These are phyloP conservation scores for Laetiporus sulphureus DNA, from an alignment of 1,284 basidiomycete species.

Conservation along the genomic window DNA sequence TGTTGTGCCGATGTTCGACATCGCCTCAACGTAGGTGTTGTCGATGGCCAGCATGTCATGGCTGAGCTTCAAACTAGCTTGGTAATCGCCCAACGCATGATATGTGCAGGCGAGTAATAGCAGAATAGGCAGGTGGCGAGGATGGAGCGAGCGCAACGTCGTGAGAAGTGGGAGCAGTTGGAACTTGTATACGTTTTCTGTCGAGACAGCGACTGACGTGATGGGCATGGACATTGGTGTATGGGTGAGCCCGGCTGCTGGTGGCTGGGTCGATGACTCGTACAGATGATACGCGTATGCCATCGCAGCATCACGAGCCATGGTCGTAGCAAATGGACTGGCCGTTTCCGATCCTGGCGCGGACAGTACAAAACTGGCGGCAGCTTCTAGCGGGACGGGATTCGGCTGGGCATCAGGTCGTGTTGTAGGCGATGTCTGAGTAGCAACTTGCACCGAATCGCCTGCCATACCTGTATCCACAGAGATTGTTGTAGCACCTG, in stretches of 20 bases:
- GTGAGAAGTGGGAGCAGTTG: constrained; percentile 21
- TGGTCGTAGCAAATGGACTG: constrained; percentile 11
- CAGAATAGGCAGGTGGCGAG: constrained; percentile 17
- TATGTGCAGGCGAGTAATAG: constrained; percentile 24
- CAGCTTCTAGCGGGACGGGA: too few relatives aligned
- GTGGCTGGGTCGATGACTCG: constrained; percentile 10
- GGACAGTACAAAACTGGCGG: constrained; percentile 1
- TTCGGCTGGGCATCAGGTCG: too few relatives aligned
- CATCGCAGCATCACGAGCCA: constrained; percentile 21
- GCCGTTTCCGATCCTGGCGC: not conserved
- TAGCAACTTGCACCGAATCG: too few relatives aligned
- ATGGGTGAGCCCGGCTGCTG: constrained; percentile 15
- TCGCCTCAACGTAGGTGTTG: constrained; percentile 30
- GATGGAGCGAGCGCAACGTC: constrained; percentile 16
- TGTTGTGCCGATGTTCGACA: constrained; percentile 47
- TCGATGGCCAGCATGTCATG: constrained; percentile 21
- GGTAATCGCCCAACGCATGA: constrained; percentile 18
- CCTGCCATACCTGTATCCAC: too few relatives aligned
- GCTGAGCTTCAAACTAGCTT: constrained; percentile 16
- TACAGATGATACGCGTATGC: constrained; percentile 23
- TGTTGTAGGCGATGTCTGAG: too few relatives aligned
- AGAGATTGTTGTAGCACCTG: too few relatives aligned
- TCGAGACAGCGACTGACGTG: not conserved
- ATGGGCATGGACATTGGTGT: constrained; percentile 11
- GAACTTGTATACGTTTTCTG: constrained; percentile 15